Percentiles rank a stretch among this genome's conserved stretches.
These are phyloP conservation scores for Silene uniflora DNA, from an alignment of 148 eudicot genomes.

Conservation along the genomic window DNA sequence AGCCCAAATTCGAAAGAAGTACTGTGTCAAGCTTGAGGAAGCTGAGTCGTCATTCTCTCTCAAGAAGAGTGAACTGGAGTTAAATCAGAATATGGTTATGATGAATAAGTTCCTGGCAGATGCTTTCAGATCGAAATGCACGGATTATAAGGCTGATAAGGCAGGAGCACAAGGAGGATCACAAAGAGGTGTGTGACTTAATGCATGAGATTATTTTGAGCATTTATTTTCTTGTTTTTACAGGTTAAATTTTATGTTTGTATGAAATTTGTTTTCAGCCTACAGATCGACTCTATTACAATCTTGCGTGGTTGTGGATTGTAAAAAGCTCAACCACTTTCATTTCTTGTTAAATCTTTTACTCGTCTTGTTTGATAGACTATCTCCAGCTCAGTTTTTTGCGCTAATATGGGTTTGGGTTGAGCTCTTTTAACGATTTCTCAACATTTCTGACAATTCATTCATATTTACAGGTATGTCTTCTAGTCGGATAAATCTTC, in stretches of 20 bases:
- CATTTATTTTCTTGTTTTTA: neutral
- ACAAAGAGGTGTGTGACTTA: slow-evolving; percentile 46
- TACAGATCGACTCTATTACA: neutral
- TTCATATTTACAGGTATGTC: slow-evolving; percentile 34
- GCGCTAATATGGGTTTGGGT: neutral
- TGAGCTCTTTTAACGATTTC: neutral
- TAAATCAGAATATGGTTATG: slow-evolving; percentile 38
- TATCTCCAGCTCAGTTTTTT: neutral
- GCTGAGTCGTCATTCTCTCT: slow-evolving; percentile 47
- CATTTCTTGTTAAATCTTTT: neutral
- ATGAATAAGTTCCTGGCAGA: slow-evolving; percentile 71
- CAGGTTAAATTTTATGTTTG: neutral
- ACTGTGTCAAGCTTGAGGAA: slow-evolving; percentile 46
- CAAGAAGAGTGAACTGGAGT: slow-evolving; percentile 57
- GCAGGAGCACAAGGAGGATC: slow-evolving; percentile 26
- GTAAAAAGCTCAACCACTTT: neutral
- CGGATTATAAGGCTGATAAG: slow-evolving; percentile 35
- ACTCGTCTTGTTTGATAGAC: neutral
- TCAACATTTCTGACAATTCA: slow-evolving; percentile 3
- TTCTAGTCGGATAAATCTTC: slow-evolving; percentile 36
- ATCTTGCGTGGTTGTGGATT: neutral
- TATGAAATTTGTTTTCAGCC: neutral
- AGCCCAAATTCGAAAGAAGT: slow-evolving; percentile 52
- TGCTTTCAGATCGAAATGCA: slow-evolving; percentile 61
- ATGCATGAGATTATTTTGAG: neutral